Conservation (phyloP, 2,329 filamentous ascomycete genomes). For the Microsporum audouinii region DNA sequence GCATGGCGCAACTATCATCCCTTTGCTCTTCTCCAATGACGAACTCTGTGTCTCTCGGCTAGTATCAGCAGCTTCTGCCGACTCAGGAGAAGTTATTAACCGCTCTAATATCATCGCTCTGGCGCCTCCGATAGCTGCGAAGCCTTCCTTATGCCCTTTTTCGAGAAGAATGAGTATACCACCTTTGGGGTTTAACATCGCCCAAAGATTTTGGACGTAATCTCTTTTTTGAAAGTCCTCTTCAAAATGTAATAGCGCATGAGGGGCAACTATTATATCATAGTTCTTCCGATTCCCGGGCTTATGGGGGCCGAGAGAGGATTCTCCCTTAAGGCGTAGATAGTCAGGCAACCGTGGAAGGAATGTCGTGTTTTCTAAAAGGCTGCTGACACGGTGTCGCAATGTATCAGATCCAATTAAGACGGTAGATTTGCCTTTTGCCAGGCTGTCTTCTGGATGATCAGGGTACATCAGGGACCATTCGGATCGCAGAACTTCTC, state of each 20-base stretch:
- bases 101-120: conserved; percentile 66
- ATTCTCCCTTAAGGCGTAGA: conserved; percentile 47
- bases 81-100: conserved; percentile 53
- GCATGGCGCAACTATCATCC: conserved; percentile 57
- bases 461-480: conserved; percentile 56
- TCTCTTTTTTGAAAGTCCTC: conserved; percentile 67
- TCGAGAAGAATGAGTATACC: conserved; percentile 80
- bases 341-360: conserved; percentile 86
- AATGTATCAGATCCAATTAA: conserved; percentile 65
- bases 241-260: conserved; percentile 64
- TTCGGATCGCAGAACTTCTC: conserved; percentile 66
- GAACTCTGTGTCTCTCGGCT: not conserved
- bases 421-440: conserved; percentile 66
- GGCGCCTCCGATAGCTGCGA: conserved; percentile 80
- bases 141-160: conserved; percentile 82
- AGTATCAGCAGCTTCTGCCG: conserved; percentile 28
- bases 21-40: conserved; percentile 41
- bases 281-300: conserved; percentile 61
- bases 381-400: conserved; percentile 59
- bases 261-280: conserved; percentile 82
- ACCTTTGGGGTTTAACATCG: conserved; percentile 67
- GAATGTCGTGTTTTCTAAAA: conserved; percentile 84
- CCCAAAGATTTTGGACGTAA: conserved; percentile 81
- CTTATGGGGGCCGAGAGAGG: conserved; percentile 20
- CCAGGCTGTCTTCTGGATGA: conserved; percentile 33